phyloP scores from a whole-genome alignment of 1,139 yeast genomes.

The Scheffersomyces stambukii region DNA sequence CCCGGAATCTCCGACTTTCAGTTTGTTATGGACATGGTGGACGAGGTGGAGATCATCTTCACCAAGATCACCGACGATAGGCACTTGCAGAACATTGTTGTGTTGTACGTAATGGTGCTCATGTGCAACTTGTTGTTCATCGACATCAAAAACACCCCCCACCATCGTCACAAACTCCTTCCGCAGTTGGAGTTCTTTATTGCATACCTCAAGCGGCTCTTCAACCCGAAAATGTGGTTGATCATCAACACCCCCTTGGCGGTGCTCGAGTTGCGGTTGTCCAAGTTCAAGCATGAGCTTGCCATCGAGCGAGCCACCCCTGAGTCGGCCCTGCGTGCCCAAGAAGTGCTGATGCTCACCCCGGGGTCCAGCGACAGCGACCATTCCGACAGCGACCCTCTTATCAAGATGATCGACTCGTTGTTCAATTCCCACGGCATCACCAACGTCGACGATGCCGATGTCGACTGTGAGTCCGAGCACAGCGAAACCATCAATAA shows the following conservation, averaged over 20 bases:
- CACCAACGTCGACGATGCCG: no score
- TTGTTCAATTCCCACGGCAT: constrained; percentile 4
- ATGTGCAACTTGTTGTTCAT: constrained; percentile 4
- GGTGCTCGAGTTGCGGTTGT: constrained; percentile 4
- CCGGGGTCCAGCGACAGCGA: not conserved
- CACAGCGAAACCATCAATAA: constrained; percentile 7
- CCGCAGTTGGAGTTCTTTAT: constrained; percentile 6
- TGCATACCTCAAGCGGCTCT: constrained; percentile 2
- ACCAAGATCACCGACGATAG: constrained; percentile 2
- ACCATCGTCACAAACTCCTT: constrained; percentile 2
- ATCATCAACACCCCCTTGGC: constrained; percentile 5
- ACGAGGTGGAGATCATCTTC: constrained; percentile 7
- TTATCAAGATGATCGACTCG: constrained; percentile 7
- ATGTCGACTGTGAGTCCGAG: no score
- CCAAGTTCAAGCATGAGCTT: constrained; percentile 3
- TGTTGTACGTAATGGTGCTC: constrained; percentile 6
- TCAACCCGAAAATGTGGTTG: constrained; percentile 7
- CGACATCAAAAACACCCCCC: constrained; percentile 2
- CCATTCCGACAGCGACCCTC: not conserved
- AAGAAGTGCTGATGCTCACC: not conserved
- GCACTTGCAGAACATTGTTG: constrained; percentile 6
- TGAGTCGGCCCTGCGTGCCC: constrained; percentile 1
- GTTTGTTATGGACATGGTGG: constrained; percentile 6
- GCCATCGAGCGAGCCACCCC: not conserved
- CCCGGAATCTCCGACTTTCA: constrained; percentile 5